Evolutionary conservation across 805 yeast genomes (phyloP), one percentile per base, ranked within the genome.

Genomic region (Metschnikowia lunata): DNA sequence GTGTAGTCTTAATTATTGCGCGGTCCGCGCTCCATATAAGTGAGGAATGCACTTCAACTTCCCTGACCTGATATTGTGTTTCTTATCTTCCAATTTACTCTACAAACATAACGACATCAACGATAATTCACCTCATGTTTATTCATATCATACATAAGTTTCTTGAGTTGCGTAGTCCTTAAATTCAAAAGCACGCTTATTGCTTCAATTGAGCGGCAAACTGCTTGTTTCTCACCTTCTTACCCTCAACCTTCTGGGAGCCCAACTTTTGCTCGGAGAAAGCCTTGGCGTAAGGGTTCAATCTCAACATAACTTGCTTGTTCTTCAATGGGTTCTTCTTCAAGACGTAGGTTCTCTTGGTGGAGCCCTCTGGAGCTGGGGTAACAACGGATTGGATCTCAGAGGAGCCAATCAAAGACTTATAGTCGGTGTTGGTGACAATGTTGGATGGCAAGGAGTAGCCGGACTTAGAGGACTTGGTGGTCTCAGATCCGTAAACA

Each of bases 241-340:
- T 50, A 72, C 75, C 72, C 60, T 75, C 82, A 70, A 73, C 85
- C 83, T 87, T 87, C 69, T 74, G 75, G 60, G 90, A 82, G 67
- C 95, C 96, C 61, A 84, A 78, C 78, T 88, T 88, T 80, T 88
- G 83, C 74, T 85, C 89, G 65, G 96, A 69, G 79, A 83, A 91
- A 64, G 91, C 95, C 85, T 88, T 88, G 66, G 99, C 98, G 84
- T 93, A 93, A 62, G 99, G 99, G 96, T 93, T 93, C 75, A 93
- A 85, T 82, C 97, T 88, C 75, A 89, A 83, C 72, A 89, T 77
- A 67, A 90, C 91, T 80, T 88, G 96, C 84, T 88, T 90, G 97
- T 93, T 93, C 93, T 88, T 91, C 73, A 89, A 85, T 76, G 97
- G 64, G 64, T 60, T 61, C 58, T 54, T 90, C 97, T 93, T 93